phyloP scores from a whole-genome alignment of 306 rosid genomes.

The Cicer yamashitae region DNA sequence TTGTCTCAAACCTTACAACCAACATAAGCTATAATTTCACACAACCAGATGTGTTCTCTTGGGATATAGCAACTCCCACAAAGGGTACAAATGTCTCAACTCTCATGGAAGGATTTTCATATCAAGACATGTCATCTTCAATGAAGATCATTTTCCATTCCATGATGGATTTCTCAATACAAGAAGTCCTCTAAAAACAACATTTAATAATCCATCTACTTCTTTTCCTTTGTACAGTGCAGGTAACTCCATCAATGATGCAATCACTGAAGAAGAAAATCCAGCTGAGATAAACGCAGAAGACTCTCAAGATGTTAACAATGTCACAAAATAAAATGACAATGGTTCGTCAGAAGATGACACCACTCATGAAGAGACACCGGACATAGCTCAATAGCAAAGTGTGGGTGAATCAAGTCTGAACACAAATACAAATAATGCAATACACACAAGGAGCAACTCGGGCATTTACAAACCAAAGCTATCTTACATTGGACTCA shows the following conservation, averaged over 20 bases:
- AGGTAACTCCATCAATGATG: not conserved
- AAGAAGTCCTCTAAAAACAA: not conserved
- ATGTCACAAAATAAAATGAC: not conserved
- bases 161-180: slow-evolving; percentile 12
- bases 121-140: not conserved
- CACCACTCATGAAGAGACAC: not conserved
- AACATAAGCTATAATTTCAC: too few species aligned
- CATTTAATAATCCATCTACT: not conserved
- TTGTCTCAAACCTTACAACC: too few species aligned
- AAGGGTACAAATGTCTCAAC: not conserved
- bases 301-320: not conserved
- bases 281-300: not conserved
- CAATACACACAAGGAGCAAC: not conserved
- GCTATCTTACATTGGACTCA: not conserved
- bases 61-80: not conserved
- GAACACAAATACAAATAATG: too few species aligned
- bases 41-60: too few species aligned
- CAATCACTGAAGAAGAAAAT: not conserved
- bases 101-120: not conserved
- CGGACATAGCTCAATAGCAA: too few species aligned
- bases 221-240: not conserved
- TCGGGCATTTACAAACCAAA: not conserved
- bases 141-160: not conserved
- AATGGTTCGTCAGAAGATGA: not conserved
- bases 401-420: too few species aligned